phyloP scores from a whole-genome alignment of 2,329 filamentous ascomycete genomes.

The Monilinia laxa region DNA sequence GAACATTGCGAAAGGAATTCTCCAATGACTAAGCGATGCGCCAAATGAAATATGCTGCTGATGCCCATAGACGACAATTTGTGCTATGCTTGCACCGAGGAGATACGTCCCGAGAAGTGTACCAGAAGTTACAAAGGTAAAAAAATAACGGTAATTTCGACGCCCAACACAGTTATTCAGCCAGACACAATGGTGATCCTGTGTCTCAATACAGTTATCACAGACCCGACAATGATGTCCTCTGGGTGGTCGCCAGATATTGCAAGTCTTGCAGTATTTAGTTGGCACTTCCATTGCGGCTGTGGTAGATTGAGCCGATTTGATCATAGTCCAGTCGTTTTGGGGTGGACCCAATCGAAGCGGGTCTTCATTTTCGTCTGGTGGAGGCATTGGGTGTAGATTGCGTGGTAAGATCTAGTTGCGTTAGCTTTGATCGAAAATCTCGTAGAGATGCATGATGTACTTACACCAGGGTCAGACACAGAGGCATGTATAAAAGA shows the following conservation, averaged over 20 bases:
- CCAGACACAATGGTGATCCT: constrained; percentile 99
- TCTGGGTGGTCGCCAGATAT: constrained; percentile 93
- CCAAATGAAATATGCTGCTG: constrained; percentile 66
- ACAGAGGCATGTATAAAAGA: constrained; percentile 92
- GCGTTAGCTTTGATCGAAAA: constrained; percentile 26
- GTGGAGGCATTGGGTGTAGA: constrained; percentile 80
- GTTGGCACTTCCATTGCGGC: constrained; percentile 97
- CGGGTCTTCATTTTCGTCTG: constrained; percentile 74
- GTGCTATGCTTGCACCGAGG: constrained; percentile 73
- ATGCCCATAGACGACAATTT: constrained; percentile 71
- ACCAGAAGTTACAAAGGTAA: constrained; percentile 80
- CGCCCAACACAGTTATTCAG: constrained; percentile 97
- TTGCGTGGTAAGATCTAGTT: constrained; percentile 88
- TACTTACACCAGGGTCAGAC: constrained; percentile 85
- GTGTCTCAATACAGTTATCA: constrained; percentile 95
- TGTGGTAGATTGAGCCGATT: constrained; percentile 68
- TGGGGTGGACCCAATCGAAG: constrained; percentile 78
- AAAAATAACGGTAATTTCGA: constrained; percentile 98
- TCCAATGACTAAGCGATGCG: constrained; percentile 65
- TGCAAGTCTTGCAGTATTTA: constrained; percentile 97
- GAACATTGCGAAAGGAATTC: constrained; percentile 83
- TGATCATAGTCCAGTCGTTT: constrained; percentile 92
- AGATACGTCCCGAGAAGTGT: constrained; percentile 76
- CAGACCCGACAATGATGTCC: constrained; percentile 96
- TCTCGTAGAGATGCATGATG: constrained; percentile 3